These are phyloP conservation scores for Annona cherimola DNA, from an alignment of 164 flowering plant genomes.

Conservation along the genomic window DNA sequence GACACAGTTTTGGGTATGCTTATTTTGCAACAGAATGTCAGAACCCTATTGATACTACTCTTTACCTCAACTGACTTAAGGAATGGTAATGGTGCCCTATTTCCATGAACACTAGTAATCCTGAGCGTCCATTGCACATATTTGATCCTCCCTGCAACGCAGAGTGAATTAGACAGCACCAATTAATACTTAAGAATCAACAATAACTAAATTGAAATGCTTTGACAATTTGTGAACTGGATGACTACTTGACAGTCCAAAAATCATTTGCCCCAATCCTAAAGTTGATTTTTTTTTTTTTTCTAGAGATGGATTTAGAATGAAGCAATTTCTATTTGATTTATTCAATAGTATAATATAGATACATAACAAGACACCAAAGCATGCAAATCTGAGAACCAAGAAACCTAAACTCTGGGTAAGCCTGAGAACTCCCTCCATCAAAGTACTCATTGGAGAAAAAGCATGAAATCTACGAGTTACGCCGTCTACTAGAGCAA, in stretches of 20 bases:
- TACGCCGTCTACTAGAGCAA: not conserved
- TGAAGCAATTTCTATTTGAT: not conserved
- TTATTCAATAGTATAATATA: not conserved
- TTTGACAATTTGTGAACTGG: too few species aligned
- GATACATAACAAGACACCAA: not conserved
- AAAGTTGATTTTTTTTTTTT: too few species aligned
- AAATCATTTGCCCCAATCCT: too few species aligned
- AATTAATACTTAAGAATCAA: not conserved
- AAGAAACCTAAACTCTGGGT: too few species aligned
- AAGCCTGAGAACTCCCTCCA: not conserved
- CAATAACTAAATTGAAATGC: not conserved
- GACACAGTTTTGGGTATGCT: not conserved
- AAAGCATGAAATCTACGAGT: too few species aligned
- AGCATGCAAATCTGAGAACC: not conserved
- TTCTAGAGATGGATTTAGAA: not conserved
- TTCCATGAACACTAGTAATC: constrained; percentile 73
- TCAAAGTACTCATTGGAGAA: too few species aligned
- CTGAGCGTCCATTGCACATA: constrained; percentile 73
- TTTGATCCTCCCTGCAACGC: constrained; percentile 45
- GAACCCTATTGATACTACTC: not conserved
- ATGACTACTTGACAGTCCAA: too few species aligned
- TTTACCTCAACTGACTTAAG: constrained; percentile 76
- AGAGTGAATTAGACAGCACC: not conserved
- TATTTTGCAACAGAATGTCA: not conserved
- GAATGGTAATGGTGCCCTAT: constrained; percentile 71